Conservation (phyloP, 2,329 filamentous ascomycete genomes). For the Corinectria fuckeliana region DNA sequence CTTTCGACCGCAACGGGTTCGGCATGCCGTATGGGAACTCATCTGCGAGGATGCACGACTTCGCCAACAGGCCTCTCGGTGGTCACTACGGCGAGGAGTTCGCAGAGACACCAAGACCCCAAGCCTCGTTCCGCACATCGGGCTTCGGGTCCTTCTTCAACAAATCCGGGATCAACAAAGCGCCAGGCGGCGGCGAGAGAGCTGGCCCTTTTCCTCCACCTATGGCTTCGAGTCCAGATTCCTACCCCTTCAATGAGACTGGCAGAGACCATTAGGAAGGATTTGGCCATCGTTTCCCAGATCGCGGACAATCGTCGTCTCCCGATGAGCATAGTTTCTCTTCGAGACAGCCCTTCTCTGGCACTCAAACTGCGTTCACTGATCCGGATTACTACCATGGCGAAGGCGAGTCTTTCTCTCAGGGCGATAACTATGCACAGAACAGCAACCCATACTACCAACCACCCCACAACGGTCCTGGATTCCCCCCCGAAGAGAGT, state of each 20-base stretch:
- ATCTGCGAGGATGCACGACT: background rate
- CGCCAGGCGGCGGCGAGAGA: slow-evolving; percentile 1
- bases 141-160: slow-evolving; percentile 35
- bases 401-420: slow-evolving; percentile 17
- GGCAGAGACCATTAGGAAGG: slow-evolving; percentile 37
- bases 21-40: background rate
- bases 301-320: slow-evolving; percentile 21
- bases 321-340: slow-evolving; percentile 16
- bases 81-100: slow-evolving; percentile 2
- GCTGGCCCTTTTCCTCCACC: slow-evolving; percentile 1
- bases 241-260: slow-evolving; percentile 23
- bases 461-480: slow-evolving; percentile 31
- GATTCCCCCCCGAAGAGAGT: slow-evolving; percentile 8
- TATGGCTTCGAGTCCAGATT: slow-evolving; percentile 13
- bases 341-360: slow-evolving; percentile 1
- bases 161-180: slow-evolving; percentile 20
- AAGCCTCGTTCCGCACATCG: slow-evolving; percentile 23
- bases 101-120: slow-evolving; percentile 20
- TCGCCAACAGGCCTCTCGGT: background rate
- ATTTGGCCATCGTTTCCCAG: slow-evolving; percentile 27
- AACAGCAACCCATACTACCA: slow-evolving; percentile 45
- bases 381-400: slow-evolving; percentile 18
- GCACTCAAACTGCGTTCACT: slow-evolving; percentile 17
- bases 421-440: slow-evolving; percentile 22
- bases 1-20: background rate